Evolutionary conservation across 108 stramenopile species (phyloP).

Genomic region (Schizochytrium sp.): DNA sequence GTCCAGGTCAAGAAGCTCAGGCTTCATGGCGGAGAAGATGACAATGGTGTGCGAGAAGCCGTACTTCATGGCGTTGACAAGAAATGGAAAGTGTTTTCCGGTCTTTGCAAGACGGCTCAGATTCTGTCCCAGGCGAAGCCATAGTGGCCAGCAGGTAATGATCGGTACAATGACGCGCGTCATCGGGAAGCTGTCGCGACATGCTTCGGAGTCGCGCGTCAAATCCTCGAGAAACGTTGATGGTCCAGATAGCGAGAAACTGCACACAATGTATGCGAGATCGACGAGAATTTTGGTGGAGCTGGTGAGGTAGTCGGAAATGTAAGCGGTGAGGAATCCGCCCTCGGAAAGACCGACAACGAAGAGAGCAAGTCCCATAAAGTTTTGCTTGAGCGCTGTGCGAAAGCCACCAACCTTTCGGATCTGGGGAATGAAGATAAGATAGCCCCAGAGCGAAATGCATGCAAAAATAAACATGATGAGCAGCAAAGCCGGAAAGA

Average conservation of each 20-base stretch:
- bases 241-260: background rate
- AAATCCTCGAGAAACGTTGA: background rate
- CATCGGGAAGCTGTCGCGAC: background rate
- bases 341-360: background rate
- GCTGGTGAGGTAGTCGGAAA: background rate
- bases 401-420: background rate
- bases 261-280: background rate
- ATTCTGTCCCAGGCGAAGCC: constrained; percentile 4
- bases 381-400: background rate
- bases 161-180: background rate
- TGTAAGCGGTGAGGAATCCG: background rate
- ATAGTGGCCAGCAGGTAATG: constrained; percentile 3
- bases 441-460: background rate
- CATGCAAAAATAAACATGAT: background rate
- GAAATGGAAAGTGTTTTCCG: background rate
- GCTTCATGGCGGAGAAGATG: background rate
- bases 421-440: background rate
- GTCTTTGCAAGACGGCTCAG: background rate
- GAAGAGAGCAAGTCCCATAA: background rate
- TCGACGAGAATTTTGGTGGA: background rate
- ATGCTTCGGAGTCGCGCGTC: background rate
- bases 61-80: constrained; percentile 1
- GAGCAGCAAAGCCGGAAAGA: background rate
- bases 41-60: background rate
- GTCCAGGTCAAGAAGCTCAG: background rate